These are phyloP conservation scores for Leishmania gerbilli DNA, from an alignment of 208 protist species.

Conservation along the genomic window DNA sequence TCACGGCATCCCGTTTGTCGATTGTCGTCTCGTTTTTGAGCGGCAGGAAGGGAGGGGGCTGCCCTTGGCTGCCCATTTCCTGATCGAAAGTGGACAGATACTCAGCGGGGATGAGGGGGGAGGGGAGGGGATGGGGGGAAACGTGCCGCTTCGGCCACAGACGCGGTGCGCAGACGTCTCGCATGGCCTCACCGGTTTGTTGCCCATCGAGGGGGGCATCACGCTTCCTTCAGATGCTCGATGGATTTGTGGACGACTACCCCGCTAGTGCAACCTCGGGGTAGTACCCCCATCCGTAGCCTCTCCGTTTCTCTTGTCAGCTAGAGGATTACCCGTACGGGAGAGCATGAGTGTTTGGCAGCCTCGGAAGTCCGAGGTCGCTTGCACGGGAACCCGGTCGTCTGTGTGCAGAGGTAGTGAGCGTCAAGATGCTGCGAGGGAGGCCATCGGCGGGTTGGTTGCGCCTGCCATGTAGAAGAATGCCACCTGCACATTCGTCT, in stretches of 20 bases:
- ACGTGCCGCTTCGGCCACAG: neutral
- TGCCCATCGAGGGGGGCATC: neutral
- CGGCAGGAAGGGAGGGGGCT: too few species aligned
- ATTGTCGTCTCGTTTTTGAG: neutral
- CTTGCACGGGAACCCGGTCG: neutral
- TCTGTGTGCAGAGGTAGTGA: neutral
- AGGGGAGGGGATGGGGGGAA: neutral
- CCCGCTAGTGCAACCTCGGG: too few species aligned
- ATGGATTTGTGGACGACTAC: neutral
- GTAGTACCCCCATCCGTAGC: neutral
- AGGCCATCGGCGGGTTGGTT: constrained; percentile 12
- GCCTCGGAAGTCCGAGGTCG: neutral
- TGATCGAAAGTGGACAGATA: neutral
- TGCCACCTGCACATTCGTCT: neutral
- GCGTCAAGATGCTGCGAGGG: constrained; percentile 21
- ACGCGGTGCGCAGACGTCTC: neutral
- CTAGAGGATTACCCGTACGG: neutral
- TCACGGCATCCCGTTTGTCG: neutral
- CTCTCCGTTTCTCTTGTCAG: neutral
- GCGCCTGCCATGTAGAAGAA: constrained; percentile 23
- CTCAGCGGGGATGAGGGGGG: neutral
- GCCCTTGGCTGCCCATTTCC: neutral
- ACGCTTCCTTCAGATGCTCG: neutral
- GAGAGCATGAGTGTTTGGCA: neutral
- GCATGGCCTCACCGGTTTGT: neutral